Evolutionary conservation across 2,329 filamentous ascomycete genomes (phyloP), one percentile per base, ranked within the genome.

Genomic region (Colletotrichum coccodes): DNA sequence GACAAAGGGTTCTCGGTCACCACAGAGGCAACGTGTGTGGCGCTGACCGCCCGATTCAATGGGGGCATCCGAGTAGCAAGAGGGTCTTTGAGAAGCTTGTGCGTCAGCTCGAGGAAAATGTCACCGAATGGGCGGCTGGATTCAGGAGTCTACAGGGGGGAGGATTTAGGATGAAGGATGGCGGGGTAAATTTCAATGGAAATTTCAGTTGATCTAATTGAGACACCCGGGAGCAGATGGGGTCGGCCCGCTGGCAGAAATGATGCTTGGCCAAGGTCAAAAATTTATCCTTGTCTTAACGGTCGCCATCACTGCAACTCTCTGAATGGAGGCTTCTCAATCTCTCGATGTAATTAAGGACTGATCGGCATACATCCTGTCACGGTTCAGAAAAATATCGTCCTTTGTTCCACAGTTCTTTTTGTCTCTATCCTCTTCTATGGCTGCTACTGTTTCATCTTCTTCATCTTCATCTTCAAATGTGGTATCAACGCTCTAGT

Each of bases 161-260:
- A 21, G 36, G 36, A 53, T n/a, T 36, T 53, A 16, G 58, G 58
- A 36, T 30, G 32, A 30, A 30, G 49, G 44, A 66, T 56, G 66
- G 66, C 66, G 62, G 66, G 66, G 66, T 69, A 66, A 56, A 57
- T 56, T 68, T 34, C 23, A 42, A 46, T 50, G 64, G 28, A 52
- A 68, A 68, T 44, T 69, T 50, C 9, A 60, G 42, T 44, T 60
- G 62, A 60, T 69, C 23, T 66, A 69, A 65, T 60, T 66, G 66
- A 69, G 56, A 69, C 66, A 69, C 34, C 54, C 49, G 60, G 34
- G 38, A 40, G 40, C 49, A 50, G 14, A 36, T 66, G 66, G 49
- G 59, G 49, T 49, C 66, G 66, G 66, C 66, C 62, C 62, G 62
- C 66, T 23, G 36, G 21, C 56, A 21, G 49, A 69, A 60, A 66